These are phyloP conservation scores for Bifiguratus adelaidae DNA, from an alignment of 192 early-diverging fungal genomes.

Conservation along the genomic window DNA sequence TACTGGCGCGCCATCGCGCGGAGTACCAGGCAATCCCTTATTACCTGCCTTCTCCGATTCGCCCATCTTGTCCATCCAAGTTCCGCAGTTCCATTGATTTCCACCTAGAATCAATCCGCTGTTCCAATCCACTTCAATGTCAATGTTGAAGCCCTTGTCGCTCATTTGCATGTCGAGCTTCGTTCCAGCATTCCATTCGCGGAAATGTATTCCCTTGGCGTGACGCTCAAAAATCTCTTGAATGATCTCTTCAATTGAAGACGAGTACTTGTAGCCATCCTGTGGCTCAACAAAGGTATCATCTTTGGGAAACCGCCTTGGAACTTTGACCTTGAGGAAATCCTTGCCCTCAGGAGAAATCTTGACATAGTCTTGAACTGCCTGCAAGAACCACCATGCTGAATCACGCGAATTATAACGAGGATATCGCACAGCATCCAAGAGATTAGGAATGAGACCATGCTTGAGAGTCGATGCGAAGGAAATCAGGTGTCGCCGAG, in stretches of 20 bases:
- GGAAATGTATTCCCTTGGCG: conserved; percentile 81
- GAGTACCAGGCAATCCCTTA: conserved; percentile 83
- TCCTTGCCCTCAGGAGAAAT: conserved; percentile 58
- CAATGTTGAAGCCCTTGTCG: conserved; percentile 80
- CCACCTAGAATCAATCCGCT: conserved; percentile 84
- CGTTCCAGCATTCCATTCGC: conserved; percentile 92
- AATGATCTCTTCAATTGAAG: conserved; percentile 77
- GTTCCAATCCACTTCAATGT: conserved; percentile 60
- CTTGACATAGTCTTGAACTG: conserved; percentile 78
- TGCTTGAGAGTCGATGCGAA: conserved; percentile 91
- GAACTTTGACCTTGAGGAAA: conserved; percentile 60
- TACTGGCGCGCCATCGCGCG: conserved; percentile 82
- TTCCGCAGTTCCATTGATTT: conserved; percentile 90
- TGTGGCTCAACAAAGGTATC: conserved; percentile 63
- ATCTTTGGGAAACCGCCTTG: conserved; percentile 73
- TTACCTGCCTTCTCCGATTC: conserved; percentile 91
- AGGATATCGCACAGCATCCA: conserved; percentile 79
- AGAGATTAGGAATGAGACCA: conserved; percentile 92
- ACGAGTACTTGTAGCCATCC: conserved; percentile 44
- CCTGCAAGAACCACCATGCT: conserved; percentile 91
- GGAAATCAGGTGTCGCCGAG: conserved; percentile 74
- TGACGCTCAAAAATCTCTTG: conserved; percentile 89
- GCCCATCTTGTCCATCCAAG: conserved; percentile 99
- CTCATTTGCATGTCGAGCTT: conserved; percentile 86
- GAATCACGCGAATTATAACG: conserved; percentile 97